These are phyloP conservation scores for Nakazawaea holstii DNA, from an alignment of 805 yeast species.

Conservation along the genomic window DNA sequence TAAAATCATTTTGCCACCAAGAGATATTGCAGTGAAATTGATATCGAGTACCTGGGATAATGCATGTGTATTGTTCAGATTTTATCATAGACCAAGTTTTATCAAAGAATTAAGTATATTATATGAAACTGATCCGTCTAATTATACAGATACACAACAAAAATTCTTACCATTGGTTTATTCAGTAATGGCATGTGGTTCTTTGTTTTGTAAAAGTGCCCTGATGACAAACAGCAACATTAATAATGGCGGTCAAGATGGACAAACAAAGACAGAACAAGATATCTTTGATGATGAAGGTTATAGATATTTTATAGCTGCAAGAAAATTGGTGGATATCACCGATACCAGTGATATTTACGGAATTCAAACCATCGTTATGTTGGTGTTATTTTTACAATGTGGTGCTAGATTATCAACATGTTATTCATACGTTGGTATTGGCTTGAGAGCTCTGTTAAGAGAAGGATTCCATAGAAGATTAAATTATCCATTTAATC, in stretches of 20 bases:
- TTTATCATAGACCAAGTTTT: slow-evolving; percentile 81
- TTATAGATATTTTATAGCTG: slow-evolving; percentile 73
- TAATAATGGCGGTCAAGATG: neutral
- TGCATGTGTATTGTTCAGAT: slow-evolving; percentile 80
- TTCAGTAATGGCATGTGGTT: slow-evolving; percentile 86
- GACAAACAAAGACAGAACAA: slow-evolving; percentile 1
- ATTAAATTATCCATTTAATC: slow-evolving; percentile 57
- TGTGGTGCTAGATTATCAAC: slow-evolving; percentile 84
- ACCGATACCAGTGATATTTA: slow-evolving; percentile 79
- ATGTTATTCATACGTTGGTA: slow-evolving; percentile 85
- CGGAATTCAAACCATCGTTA: slow-evolving; percentile 80
- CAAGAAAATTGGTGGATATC: slow-evolving; percentile 72
- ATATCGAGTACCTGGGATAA: slow-evolving; percentile 77
- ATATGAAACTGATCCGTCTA: slow-evolving; percentile 69
- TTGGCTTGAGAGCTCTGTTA: slow-evolving; percentile 76
- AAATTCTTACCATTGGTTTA: slow-evolving; percentile 75
- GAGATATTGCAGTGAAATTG: slow-evolving; percentile 63
- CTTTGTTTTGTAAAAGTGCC: slow-evolving; percentile 58
- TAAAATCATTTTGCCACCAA: slow-evolving; percentile 67
- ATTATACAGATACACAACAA: slow-evolving; percentile 67
- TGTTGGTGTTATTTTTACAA: slow-evolving; percentile 80
- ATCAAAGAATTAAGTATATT: slow-evolving; percentile 68
- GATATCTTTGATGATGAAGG: slow-evolving; percentile 67
- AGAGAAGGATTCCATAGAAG: slow-evolving; percentile 81
- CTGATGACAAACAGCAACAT: slow-evolving; percentile 29